Evolutionary conservation across 129 eudicot species (phyloP).

Genomic region (Sambucus nigra): DNA sequence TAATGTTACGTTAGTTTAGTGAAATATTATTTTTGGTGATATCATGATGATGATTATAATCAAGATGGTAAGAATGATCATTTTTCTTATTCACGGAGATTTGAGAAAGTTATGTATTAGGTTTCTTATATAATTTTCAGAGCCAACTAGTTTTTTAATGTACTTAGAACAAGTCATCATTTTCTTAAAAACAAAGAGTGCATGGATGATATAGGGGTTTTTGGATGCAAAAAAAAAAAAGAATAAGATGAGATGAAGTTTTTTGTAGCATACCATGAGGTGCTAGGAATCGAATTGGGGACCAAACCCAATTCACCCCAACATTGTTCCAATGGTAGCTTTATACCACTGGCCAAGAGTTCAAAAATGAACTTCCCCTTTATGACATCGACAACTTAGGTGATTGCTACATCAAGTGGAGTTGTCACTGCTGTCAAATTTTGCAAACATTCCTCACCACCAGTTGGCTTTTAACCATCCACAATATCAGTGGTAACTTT

Average conservation of each 20-base stretch:
- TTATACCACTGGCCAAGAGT: constrained; percentile 40
- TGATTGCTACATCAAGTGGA: constrained; percentile 57
- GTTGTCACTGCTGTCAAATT: constrained; percentile 64
- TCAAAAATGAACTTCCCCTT: constrained; percentile 52
- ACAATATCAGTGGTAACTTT: constrained; percentile 90
- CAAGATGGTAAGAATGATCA: constrained; percentile 1
- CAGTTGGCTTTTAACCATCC: constrained; percentile 89
- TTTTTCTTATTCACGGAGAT: constrained; percentile 4
- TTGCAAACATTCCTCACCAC: constrained; percentile 79
- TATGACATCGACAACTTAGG: constrained; percentile 64
- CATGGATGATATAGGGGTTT: not conserved
- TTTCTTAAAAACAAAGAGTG: not conserved
- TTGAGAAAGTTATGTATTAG: constrained; percentile 6
- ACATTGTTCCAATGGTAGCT: no score
- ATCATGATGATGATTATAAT: constrained; percentile 15
- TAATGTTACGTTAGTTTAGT: constrained; percentile 15
- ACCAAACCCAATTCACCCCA: no score
- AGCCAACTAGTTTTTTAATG: not conserved
- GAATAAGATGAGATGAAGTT: no score
- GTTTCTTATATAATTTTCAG: not conserved
- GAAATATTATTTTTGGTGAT: constrained; percentile 18
- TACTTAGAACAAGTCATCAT: not conserved
- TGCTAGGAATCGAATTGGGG: no score
- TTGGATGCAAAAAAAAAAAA: no score
- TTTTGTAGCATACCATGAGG: no score